Evolutionary conservation across 768 basidiomycete genomes (phyloP).

Genomic region (Mycena sanguinolenta): DNA sequence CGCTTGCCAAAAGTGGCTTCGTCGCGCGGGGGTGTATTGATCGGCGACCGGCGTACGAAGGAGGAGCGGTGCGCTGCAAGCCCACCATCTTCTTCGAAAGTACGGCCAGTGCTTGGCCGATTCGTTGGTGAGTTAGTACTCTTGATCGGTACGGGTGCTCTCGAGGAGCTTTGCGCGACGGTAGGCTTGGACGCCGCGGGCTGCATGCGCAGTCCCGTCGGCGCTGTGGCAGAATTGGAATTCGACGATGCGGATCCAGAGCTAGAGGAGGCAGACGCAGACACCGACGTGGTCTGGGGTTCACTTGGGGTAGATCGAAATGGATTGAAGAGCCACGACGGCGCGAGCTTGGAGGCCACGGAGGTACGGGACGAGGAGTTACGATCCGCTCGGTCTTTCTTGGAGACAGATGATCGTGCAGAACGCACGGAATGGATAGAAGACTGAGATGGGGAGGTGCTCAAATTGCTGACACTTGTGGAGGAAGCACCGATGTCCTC

Average conservation of each 20-base stretch:
- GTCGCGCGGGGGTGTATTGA: constrained; percentile 79
- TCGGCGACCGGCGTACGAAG: constrained; percentile 69
- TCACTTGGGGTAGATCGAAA: constrained; percentile 77
- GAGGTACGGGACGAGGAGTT: constrained; percentile 47
- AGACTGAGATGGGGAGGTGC: constrained; percentile 75
- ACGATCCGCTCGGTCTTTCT: constrained; percentile 44
- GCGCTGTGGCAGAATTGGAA: constrained; percentile 33
- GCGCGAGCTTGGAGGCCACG: constrained; percentile 71
- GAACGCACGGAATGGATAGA: constrained; percentile 73
- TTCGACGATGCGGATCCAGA: constrained; percentile 38
- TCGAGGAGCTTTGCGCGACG: constrained; percentile 44
- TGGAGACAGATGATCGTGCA: constrained; percentile 62
- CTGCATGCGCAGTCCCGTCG: constrained; percentile 49
- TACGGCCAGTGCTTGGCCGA: constrained; percentile 64
- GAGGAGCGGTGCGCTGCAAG: constrained; percentile 59
- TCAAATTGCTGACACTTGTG: constrained; percentile 52
- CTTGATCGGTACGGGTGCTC: constrained; percentile 61
- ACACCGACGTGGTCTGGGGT: constrained; percentile 70
- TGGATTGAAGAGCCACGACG: constrained; percentile 85
- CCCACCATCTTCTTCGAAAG: constrained; percentile 69
- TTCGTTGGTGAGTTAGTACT: constrained; percentile 42
- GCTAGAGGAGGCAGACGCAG: constrained; percentile 54
- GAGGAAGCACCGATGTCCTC: constrained; percentile 39
- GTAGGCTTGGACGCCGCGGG: constrained; percentile 50
- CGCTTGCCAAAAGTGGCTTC: constrained; percentile 71